Percentiles rank a stretch among this genome's conserved stretches.
Evolutionary conservation across 805 yeast species (phyloP).

Genomic region (Starmerella apicola): DNA sequence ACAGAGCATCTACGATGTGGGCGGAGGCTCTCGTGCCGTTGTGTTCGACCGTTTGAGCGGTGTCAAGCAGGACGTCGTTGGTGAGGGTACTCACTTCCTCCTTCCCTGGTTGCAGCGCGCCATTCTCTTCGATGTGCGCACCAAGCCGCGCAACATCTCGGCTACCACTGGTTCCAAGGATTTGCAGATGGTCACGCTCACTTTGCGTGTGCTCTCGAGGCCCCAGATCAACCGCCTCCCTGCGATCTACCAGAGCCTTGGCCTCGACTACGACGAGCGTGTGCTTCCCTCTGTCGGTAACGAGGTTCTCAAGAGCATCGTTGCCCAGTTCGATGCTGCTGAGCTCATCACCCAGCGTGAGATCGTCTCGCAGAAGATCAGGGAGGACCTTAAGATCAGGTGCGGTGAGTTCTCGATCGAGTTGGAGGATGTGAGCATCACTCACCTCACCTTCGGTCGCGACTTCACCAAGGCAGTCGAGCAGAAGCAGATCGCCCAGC

Average conservation of each 20-base stretch:
- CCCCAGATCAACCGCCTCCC: slow-evolving; percentile 83
- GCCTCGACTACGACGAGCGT: slow-evolving; percentile 88
- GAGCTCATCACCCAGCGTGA: slow-evolving; percentile 96
- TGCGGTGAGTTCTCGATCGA: slow-evolving; percentile 81
- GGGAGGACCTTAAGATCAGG: slow-evolving; percentile 70
- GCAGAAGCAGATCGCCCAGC: slow-evolving; percentile 98
- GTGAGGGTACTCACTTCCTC: slow-evolving; percentile 94
- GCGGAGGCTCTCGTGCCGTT: slow-evolving; percentile 93
- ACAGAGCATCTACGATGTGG: slow-evolving; percentile 82
- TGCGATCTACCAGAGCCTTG: slow-evolving; percentile 75
- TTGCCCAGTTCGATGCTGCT: slow-evolving; percentile 91
- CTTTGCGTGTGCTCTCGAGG: slow-evolving; percentile 84
- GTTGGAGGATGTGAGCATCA: slow-evolving; percentile 92
- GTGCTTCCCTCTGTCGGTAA: slow-evolving; percentile 87
- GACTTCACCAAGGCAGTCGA: slow-evolving; percentile 98
- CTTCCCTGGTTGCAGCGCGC: slow-evolving; percentile 95
- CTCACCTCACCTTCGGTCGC: slow-evolving; percentile 92
- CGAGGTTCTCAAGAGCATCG: slow-evolving; percentile 79
- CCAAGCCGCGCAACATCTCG: slow-evolving; percentile 84
- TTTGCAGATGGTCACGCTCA: slow-evolving; percentile 86
- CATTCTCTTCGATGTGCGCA: slow-evolving; percentile 79
- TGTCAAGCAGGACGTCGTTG: slow-evolving; percentile 75
- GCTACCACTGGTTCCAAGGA: slow-evolving; percentile 96
- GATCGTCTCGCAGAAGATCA: slow-evolving; percentile 76
- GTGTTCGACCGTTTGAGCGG: slow-evolving; percentile 86